A percentile compares a stretch with the other conserved stretches of the same genome.
These are phyloP conservation scores for Ramichloridium luteum DNA, from an alignment of 2,329 filamentous ascomycete genomes.

Conservation along the genomic window DNA sequence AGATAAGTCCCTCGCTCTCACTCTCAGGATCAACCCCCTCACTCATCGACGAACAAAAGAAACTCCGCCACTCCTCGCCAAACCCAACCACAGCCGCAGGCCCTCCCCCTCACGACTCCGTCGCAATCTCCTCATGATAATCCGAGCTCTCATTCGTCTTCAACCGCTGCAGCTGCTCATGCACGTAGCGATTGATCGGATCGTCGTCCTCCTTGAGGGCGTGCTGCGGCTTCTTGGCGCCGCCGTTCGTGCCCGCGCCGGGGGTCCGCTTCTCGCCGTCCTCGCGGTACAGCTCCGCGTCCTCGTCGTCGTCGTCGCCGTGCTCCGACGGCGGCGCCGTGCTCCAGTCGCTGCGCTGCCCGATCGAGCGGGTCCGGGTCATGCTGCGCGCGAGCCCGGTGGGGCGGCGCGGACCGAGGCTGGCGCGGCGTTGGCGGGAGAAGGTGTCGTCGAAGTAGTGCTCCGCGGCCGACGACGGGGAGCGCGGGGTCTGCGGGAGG, in stretches of 20 bases:
- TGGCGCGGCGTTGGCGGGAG: slow-evolving; percentile 39
- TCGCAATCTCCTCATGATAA: slow-evolving; percentile 51
- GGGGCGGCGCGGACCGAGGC: slow-evolving; percentile 55
- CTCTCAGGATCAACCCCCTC: no score
- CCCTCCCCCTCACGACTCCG: no score
- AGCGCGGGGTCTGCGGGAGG: slow-evolving; percentile 83
- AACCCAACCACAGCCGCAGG: no score
- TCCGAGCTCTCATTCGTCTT: slow-evolving; percentile 45
- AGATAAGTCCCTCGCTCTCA: background rate
- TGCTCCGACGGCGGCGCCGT: slow-evolving; percentile 22
- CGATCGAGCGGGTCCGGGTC: slow-evolving; percentile 54
- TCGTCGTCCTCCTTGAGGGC: slow-evolving; percentile 28
- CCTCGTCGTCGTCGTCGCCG: slow-evolving; percentile 26
- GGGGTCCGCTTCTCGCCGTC: slow-evolving; percentile 32
- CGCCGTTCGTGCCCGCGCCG: slow-evolving; percentile 12
- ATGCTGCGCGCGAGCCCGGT: slow-evolving; percentile 34
- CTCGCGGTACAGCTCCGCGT: slow-evolving; percentile 31
- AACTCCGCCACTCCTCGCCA: no score
- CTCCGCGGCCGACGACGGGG: slow-evolving; percentile 67
- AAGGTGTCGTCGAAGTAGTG: slow-evolving; percentile 96
- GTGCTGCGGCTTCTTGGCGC: slow-evolving; percentile 13
- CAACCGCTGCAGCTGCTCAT: slow-evolving; percentile 64
- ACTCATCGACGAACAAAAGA: no score
- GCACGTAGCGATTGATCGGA: slow-evolving; percentile 71
- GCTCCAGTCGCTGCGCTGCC: slow-evolving; percentile 62